Evolutionary conservation across 2,329 filamentous ascomycete genomes (phyloP).

Genomic region (Colletotrichum sp.): DNA sequence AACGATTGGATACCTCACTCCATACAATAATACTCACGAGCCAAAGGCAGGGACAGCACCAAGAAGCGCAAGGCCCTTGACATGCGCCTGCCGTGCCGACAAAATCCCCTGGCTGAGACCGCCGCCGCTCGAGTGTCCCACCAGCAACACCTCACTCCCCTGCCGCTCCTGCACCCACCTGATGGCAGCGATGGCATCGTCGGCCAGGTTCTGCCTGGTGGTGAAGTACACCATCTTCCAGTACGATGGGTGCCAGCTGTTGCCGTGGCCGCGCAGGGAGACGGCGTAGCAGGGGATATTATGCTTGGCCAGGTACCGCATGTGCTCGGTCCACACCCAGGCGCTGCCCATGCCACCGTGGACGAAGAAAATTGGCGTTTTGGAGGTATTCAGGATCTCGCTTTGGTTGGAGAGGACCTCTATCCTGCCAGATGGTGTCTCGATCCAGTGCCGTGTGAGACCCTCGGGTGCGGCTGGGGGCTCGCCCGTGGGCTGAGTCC

Average conservation of each 20-base stretch:
- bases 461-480: slow-evolving; percentile 37
- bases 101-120: slow-evolving; percentile 55
- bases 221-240: slow-evolving; percentile 52
- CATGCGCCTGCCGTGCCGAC: slow-evolving; percentile 39
- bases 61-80: slow-evolving; percentile 49
- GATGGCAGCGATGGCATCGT: slow-evolving; percentile 49
- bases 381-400: background rate
- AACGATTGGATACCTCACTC: background rate
- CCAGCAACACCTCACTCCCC: slow-evolving; percentile 41
- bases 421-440: slow-evolving; percentile 47
- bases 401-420: slow-evolving; percentile 52
- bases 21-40: slow-evolving; percentile 40
- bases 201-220: slow-evolving; percentile 41
- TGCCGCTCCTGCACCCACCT: slow-evolving; percentile 38
- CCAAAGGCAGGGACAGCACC: slow-evolving; percentile 53
- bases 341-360: slow-evolving; percentile 61
- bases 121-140: slow-evolving; percentile 57
- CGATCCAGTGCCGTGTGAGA: slow-evolving; percentile 47
- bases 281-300: slow-evolving; percentile 56
- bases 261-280: slow-evolving; percentile 56
- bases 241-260: slow-evolving; percentile 55
- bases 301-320: slow-evolving; percentile 48
- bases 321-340: slow-evolving; percentile 56
- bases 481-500: slow-evolving; percentile 27
- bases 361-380: slow-evolving; percentile 51